Evolutionary conservation across 1,284 basidiomycete genomes (phyloP).

Genomic region (Fomitopsis palustris): DNA sequence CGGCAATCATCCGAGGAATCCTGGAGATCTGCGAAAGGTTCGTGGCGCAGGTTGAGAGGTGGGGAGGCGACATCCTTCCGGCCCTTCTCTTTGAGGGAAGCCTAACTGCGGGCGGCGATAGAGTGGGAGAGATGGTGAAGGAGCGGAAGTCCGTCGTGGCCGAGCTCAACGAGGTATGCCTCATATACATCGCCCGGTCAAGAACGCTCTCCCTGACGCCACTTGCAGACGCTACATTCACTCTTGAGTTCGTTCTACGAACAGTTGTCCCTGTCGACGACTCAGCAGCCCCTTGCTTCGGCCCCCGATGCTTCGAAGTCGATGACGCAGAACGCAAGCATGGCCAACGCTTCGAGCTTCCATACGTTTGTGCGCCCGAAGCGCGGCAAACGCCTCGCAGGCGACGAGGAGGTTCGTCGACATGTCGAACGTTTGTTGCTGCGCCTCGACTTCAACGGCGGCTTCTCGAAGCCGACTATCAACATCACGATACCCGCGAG

Average conservation of each 20-base stretch:
- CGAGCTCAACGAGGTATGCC: conserved; percentile 68
- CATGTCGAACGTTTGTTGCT: conserved; percentile 82
- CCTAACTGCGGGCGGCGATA: conserved; percentile 47
- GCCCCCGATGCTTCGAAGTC: conserved; percentile 67
- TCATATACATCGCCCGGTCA: conserved; percentile 3
- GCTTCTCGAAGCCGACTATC: conserved; percentile 55
- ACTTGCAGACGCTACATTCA: conserved; percentile 50
- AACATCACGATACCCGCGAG: conserved; percentile 20
- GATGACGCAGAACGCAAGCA: conserved; percentile 54
- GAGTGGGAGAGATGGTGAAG: conserved; percentile 65
- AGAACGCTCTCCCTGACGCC: conserved; percentile 1
- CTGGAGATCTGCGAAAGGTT: conserved; percentile 83
- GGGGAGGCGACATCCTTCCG: conserved; percentile 90
- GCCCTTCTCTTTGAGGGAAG: conserved; percentile 80
- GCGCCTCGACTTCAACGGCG: conserved; percentile 83
- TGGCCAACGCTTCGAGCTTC: conserved; percentile 54
- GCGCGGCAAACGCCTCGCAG: conserved; percentile 45
- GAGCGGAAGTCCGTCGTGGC: conserved; percentile 65
- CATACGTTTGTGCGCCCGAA: conserved; percentile 46
- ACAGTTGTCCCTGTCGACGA: conserved; percentile 71
- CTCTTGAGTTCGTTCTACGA: conserved; percentile 74
- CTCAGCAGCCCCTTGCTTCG: conserved; percentile 59
- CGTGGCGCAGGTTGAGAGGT: conserved; percentile 80
- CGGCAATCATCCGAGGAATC: conserved; percentile 64
- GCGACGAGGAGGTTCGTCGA: conserved; percentile 62